Percentiles rank a stretch among this genome's conserved stretches.
phyloP scores from a whole-genome alignment of 2,329 filamentous ascomycete genomes.

The Fusarium lyarnte region DNA sequence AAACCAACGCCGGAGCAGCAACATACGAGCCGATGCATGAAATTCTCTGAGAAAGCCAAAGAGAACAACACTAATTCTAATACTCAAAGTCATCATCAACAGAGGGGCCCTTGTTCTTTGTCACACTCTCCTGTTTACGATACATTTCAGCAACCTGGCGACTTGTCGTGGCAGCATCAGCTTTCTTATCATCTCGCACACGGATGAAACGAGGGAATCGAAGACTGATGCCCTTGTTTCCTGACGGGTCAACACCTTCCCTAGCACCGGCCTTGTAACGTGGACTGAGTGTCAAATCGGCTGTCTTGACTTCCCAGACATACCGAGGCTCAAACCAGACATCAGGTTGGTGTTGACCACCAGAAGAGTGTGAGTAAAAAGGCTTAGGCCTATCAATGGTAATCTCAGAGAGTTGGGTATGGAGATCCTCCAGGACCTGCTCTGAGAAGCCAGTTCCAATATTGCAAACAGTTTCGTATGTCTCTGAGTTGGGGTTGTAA shows the following conservation, averaged over 20 bases:
- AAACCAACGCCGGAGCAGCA: conserved; percentile 25
- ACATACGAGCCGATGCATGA: conserved; percentile 3
- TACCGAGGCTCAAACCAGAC: conserved; percentile 96
- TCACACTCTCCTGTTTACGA: conserved; percentile 88
- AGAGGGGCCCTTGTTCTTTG: conserved; percentile 83
- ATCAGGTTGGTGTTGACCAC: conserved; percentile 92
- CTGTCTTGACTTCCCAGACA: conserved; percentile 98
- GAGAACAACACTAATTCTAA: conserved; percentile 52
- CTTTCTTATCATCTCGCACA: conserved; percentile 93
- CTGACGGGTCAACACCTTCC: conserved; percentile 77
- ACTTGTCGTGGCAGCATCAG: conserved; percentile 85
- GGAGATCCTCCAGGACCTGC: conserved; percentile 87
- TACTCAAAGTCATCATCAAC: conserved; percentile 99
- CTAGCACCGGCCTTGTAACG: conserved; percentile 90
- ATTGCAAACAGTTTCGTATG: conserved; percentile 96
- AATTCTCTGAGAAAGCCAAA: background rate
- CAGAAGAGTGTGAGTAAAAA: conserved; percentile 87
- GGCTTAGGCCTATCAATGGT: conserved; percentile 92
- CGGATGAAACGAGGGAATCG: conserved; percentile 95
- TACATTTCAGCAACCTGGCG: conserved; percentile 97
- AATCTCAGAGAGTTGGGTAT: conserved; percentile 77
- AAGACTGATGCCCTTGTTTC: conserved; percentile 83
- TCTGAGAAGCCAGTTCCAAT: conserved; percentile 98
- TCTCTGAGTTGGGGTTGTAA: conserved; percentile 82
- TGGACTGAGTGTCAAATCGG: conserved; percentile 91